Base-by-base conservation (phyloP, 352 stramenopile genomes). In the Blastocystis sp. region DNA sequence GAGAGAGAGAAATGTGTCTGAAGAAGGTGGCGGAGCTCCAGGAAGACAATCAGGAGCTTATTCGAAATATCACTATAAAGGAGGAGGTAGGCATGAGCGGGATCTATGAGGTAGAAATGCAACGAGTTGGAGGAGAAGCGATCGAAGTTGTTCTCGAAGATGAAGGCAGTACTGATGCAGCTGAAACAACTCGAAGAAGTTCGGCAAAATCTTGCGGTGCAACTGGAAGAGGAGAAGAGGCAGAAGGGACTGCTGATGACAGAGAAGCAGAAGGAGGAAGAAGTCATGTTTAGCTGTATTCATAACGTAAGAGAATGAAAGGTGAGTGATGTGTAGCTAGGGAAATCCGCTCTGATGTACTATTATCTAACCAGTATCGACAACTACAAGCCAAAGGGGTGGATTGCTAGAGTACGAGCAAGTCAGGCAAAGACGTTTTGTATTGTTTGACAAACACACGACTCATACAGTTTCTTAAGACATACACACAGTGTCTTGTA, bases 401-500 rank as follows among this genome's bases (percentile, higher is more conserved):
- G 73, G 73, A 37, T 84, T 6, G 73, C 73, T 13, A 6, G 73
- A 20, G 50, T 84, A 13, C 73, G 73, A 45, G 73, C 73, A 6
- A 84, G 73, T 68, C 73, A 84, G 15, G 47, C 73, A 13, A 84
- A 68, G 20, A 68, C 54, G 13, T 41, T 84, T 45, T 84, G n/a
- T 4, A n/a, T 43, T 64, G 73, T 84, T 66, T 84, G 73, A 20
- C 56, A 29, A 13, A 59, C 29, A 77, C 64, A 84, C 50, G 56
- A 84, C 50, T 84, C 47, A 64, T 84, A 84, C 26, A 84, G 50
- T 15, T 84, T 84, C 73, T 66, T 66, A 11, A 84, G 39, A 43
- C 73, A 84, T 23, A 37, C 34, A 18, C 47, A 68, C 15, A 88
- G 77, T 37, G 70, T 59, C 77, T 88, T 77, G 66, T 88, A 88